Conservation (phyloP, 192 early-diverging fungal species). For the Coemansia sp. region DNA sequence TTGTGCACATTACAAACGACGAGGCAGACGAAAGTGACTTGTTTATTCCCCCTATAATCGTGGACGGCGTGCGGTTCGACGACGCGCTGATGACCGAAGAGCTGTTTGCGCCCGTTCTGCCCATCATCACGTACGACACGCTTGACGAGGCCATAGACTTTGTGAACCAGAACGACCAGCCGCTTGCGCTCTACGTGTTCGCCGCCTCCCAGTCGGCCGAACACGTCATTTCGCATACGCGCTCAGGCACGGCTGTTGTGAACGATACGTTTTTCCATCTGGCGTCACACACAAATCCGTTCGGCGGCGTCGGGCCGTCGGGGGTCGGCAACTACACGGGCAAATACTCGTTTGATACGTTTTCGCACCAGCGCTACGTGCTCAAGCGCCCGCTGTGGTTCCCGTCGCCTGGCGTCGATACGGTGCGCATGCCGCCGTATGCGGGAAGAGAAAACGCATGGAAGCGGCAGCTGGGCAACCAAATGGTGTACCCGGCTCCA, state of each 20-base stretch:
- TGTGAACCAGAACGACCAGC: constrained; percentile 65
- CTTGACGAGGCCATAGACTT: constrained; percentile 62
- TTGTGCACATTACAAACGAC: constrained; percentile 57
- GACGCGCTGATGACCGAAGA: constrained; percentile 75
- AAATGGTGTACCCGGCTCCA: constrained; percentile 24
- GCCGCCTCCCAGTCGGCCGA: constrained; percentile 54
- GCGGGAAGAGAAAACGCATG: constrained; percentile 24
- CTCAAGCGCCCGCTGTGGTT: constrained; percentile 45
- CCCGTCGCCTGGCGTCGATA: constrained; percentile 37
- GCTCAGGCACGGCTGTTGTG: constrained; percentile 70
- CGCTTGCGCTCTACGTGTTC: constrained; percentile 81
- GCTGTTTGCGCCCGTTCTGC: constrained; percentile 90
- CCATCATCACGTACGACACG: constrained; percentile 66
- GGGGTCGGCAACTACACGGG: constrained; percentile 89
- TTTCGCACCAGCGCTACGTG: constrained; percentile 72
- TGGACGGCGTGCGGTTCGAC: constrained; percentile 66
- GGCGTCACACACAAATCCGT: constrained; percentile 61
- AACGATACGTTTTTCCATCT: constrained; percentile 79
- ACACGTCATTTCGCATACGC: constrained; percentile 63
- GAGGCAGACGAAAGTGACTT: constrained; percentile 57
- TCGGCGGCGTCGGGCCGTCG: constrained; percentile 83
- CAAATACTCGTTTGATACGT: constrained; percentile 68
- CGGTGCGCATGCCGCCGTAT: constrained; percentile 40
- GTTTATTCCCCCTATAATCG: constrained; percentile 80
- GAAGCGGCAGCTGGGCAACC: constrained; percentile 20